phyloP scores from a whole-genome alignment of 2,329 filamentous ascomycete genomes.

The Paracoccidioides lutzii region DNA sequence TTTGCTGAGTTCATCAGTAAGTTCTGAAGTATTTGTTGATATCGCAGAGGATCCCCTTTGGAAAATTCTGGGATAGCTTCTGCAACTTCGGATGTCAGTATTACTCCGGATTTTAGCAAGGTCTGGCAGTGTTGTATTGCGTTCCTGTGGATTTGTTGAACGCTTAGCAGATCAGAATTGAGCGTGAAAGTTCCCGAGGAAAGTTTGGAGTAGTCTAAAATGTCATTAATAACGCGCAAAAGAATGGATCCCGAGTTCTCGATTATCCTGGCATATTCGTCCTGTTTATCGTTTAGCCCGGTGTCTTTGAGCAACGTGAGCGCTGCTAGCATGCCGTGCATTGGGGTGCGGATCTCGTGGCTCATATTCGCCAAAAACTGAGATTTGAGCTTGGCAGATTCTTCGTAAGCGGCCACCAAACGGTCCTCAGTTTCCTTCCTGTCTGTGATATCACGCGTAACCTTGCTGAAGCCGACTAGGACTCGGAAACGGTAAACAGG shows the following conservation, averaged over 20 bases:
- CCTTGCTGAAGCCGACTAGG: slow-evolving; percentile 46
- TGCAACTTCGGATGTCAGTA: slow-evolving; percentile 34
- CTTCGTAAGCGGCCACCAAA: slow-evolving; percentile 46
- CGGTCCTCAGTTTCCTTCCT: slow-evolving; percentile 43
- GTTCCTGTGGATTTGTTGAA: slow-evolving; percentile 33
- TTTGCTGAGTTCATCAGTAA: slow-evolving; percentile 49
- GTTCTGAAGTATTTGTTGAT: slow-evolving; percentile 51
- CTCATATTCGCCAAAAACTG: slow-evolving; percentile 52
- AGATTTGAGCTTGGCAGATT: slow-evolving; percentile 49
- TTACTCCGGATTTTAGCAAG: slow-evolving; percentile 35
- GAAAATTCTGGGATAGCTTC: slow-evolving; percentile 38
- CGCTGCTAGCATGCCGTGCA: slow-evolving; percentile 51
- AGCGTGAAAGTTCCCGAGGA: slow-evolving; percentile 48
- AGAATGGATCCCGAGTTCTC: slow-evolving; percentile 47
- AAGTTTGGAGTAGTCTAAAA: slow-evolving; percentile 54
- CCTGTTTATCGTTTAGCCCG: slow-evolving; percentile 40
- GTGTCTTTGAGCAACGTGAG: slow-evolving; percentile 45
- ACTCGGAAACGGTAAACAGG: slow-evolving; percentile 40
- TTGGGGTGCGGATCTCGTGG: slow-evolving; percentile 52
- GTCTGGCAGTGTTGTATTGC: slow-evolving; percentile 40
- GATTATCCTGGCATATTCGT: slow-evolving; percentile 45
- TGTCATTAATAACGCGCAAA: slow-evolving; percentile 51
- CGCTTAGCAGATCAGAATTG: slow-evolving; percentile 39
- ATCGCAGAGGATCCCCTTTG: slow-evolving; percentile 46
- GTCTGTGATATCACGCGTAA: slow-evolving; percentile 46